Evolutionary conservation across 148 eudicot genomes (phyloP), one percentile per base, ranked within the genome.

Genomic region (Euryodendron excelsum): DNA sequence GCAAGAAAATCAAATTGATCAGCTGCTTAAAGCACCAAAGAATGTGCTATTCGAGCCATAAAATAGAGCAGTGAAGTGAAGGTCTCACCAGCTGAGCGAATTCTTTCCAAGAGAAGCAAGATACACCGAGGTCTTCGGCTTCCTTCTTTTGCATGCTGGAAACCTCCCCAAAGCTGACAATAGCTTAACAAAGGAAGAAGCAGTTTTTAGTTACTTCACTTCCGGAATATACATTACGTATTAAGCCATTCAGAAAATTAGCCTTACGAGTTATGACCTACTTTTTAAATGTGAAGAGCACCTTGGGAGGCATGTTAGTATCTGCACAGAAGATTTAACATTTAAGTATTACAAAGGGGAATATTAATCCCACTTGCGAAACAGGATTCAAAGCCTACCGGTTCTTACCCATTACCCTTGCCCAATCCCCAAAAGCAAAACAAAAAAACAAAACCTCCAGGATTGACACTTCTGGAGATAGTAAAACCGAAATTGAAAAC

Each of bases 61-160:
- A 52, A 58, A 60, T 60, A 28, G n/a, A 30, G 27, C 3, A 6
- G 15, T 56, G 8, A 25, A 23, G 52, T 25, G 2, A 21, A 55
- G 15, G 44, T 28, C 85, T 84, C 83, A 92, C 99, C 96, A 87
- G 55, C 55, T 74, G 80, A 60, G 78, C 41, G 66, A 93, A 96
- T 59, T 93, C 98, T 76, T 93, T 88, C 99, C 97, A 96, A 60
- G 95, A 85, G 83, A 87, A 96, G 86, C 92, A 92, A 83, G 90
- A 80, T 10, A 92, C 89, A 14, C 93, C 94, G 31, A 81, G 86
- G 44, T 80, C 89, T 77, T 87, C 89, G 33, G 91, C 98, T 77
- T 90, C 93, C 68, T 87, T 86, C 88, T 85, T 93, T 77, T 92
- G 97, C 13, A 41, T 20, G 50, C 73, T 78, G 28, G 97, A 85